phyloP scores from a whole-genome alignment of 441 rosid species.

The Aquilaria agallochum region DNA sequence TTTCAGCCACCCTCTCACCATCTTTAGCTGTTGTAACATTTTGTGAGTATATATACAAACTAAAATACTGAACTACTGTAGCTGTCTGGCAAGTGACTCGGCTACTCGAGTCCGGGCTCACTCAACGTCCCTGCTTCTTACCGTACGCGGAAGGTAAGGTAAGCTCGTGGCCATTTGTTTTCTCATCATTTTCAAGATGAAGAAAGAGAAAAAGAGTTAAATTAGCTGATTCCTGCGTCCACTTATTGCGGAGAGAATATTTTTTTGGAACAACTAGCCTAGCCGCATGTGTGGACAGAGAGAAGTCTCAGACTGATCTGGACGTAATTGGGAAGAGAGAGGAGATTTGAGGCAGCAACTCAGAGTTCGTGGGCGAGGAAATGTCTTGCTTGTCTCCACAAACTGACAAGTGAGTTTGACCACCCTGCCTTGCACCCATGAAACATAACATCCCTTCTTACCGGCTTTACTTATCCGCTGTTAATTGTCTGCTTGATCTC shows the following conservation, averaged over 20 bases:
- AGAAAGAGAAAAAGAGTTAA: conserved; percentile 6
- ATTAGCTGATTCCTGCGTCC: conserved; percentile 9
- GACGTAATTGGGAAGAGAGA: conserved; percentile 6
- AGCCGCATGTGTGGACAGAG: conserved; percentile 23
- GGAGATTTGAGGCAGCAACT: conserved; percentile 6
- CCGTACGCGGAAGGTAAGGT: conserved; percentile 5
- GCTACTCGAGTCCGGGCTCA: no score
- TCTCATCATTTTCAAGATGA: conserved; percentile 17
- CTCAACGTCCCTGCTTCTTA: no score
- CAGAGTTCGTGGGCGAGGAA: conserved; percentile 21
- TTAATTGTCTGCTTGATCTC: no score
- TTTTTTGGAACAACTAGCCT: conserved; percentile 10
- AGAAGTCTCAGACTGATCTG: neutral
- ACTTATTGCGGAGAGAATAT: conserved; percentile 10
- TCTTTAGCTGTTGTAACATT: no score
- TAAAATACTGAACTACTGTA: no score
- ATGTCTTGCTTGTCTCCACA: conserved; percentile 44
- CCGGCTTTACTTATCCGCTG: no score
- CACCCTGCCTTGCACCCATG: conserved; percentile 34
- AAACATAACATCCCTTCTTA: conserved; percentile 24
- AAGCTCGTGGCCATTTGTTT: conserved; percentile 16
- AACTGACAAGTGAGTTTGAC: conserved; percentile 40
- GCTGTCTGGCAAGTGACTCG: no score
- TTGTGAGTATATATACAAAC: no score
- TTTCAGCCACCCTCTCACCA: no score